Percentiles rank a stretch among this genome's conserved stretches.
Evolutionary conservation across 2,329 filamentous ascomycete species (phyloP).

Genomic region (Aurifilum marmelostoma): DNA sequence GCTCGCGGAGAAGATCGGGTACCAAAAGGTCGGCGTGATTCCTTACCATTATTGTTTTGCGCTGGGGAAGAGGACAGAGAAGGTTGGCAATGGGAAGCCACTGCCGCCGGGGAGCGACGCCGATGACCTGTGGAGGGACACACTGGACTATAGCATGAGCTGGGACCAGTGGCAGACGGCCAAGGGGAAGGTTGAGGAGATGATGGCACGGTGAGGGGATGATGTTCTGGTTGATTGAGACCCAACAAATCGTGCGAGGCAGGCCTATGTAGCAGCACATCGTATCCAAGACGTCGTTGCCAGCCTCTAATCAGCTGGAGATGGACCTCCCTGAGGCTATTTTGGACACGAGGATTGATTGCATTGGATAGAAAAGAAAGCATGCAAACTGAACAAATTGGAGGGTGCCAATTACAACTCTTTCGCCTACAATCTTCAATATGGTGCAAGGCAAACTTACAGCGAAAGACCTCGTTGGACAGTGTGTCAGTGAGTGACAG

Average conservation of each 20-base stretch:
- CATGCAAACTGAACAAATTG: neutral
- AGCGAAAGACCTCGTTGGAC: neutral
- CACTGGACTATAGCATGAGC: conserved; percentile 34
- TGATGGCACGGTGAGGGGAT: conserved; percentile 24
- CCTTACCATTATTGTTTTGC: conserved; percentile 38
- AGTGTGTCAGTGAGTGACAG: neutral
- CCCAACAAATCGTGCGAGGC: neutral
- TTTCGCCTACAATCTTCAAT: neutral
- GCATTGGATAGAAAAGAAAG: neutral
- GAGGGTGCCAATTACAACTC: neutral
- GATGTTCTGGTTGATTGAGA: neutral
- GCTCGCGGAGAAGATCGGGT: conserved; percentile 41
- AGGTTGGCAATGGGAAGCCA: conserved; percentile 34
- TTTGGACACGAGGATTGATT: neutral
- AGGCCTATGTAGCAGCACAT: neutral
- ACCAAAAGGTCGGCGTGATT: conserved; percentile 38
- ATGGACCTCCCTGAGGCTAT: neutral
- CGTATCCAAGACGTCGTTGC: neutral
- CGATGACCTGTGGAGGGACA: conserved; percentile 36
- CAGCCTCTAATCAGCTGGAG: neutral
- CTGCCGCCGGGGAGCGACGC: conserved; percentile 33
- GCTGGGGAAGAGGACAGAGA: conserved; percentile 31
- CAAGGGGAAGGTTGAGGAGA: conserved; percentile 30
- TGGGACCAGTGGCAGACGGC: conserved; percentile 38
- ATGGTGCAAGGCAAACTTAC: neutral